Evolutionary conservation across 208 protist genomes (phyloP).

Genomic region (Leishmania guyanensis): DNA sequence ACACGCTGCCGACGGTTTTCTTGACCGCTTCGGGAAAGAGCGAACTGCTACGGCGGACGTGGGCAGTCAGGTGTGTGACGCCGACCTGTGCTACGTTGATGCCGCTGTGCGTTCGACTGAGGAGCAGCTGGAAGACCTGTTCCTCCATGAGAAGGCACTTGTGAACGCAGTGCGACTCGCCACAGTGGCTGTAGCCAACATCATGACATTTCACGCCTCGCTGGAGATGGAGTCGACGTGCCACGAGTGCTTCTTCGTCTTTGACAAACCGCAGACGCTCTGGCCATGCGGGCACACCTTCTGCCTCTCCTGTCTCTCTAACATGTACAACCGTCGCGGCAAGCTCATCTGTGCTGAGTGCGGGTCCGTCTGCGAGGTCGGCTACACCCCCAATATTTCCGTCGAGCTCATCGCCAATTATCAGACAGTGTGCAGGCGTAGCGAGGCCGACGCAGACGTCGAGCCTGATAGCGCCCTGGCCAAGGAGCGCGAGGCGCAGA

Average conservation of each 20-base stretch:
- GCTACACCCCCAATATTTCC: conserved; percentile 85
- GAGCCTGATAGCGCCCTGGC: conserved; percentile 4
- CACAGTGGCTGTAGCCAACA: conserved; percentile 72
- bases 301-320: conserved; percentile 70
- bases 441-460: conserved; percentile 12
- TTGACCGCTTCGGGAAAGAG: conserved; percentile 61
- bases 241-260: conserved; percentile 87
- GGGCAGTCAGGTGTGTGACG: conserved; percentile 68
- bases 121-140: conserved; percentile 70
- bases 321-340: conserved; percentile 75
- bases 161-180: conserved; percentile 58
- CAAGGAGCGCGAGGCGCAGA: conserved; percentile 28
- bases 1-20: conserved; percentile 47
- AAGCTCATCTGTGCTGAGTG: conserved; percentile 89
- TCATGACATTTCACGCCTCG: conserved; percentile 83
- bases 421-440: conserved; percentile 47
- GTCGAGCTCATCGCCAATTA: conserved; percentile 83
- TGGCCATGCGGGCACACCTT: conserved; percentile 93
- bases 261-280: conserved; percentile 77
- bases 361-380: conserved; percentile 75
- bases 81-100: conserved; percentile 80
- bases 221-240: conserved; percentile 90
- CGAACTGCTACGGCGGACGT: conserved; percentile 37
- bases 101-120: conserved; percentile 52
- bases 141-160: conserved; percentile 69